Evolutionary conservation across 495 filamentous ascomycete genomes (phyloP), one percentile per base, ranked within the genome.

Genomic region (Daldinia vernicosa): DNA sequence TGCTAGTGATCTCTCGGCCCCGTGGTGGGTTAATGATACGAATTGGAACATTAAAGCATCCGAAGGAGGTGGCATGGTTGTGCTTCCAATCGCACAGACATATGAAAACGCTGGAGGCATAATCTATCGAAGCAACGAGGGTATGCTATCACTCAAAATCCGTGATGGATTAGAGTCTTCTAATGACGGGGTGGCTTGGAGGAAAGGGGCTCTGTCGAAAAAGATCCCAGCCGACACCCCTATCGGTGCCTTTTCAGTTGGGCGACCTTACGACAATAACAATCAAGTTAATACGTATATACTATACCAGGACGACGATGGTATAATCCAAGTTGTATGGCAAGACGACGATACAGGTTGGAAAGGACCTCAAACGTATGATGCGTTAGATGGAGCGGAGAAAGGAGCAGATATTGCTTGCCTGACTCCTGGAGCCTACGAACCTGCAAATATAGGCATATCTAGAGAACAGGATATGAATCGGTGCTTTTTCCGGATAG

Each of bases 281-380:
- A 65, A 72, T 26, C 70, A 72, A 45, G 24, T 72, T 6, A 72
- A 68, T 26, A 72, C 70, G 28, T 68, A 67, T 33, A 72, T 72
- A 54, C 60, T 72, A 12, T 67, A 72, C 27, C 63, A 67, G 30
- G 69, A 67, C 12, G 39, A 60, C 2, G 53, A 67, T 39, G 63
- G 60, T 17, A 47, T 5, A 33, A 71, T 71, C 55, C 63, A 67
- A 19, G 63, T 71, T 4, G 54, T 71, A 11, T 71, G 63, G 63
- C 69, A 71, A 22, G 69, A 71, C 53, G 63, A 67, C 17, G 59
- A 67, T 45, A 33, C 33, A 7, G 66, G 66, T 26, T 71, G 69
- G 69, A 58, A 71, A 50, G 69, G 69, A 0, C 69, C 69, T 24
- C n/a, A 71, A 43, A 71, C 69, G 0, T 67, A 63, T 35, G 63